Base-by-base conservation (phyloP, 495 filamentous ascomycete genomes). In the Trichoderma asperelloides region DNA sequence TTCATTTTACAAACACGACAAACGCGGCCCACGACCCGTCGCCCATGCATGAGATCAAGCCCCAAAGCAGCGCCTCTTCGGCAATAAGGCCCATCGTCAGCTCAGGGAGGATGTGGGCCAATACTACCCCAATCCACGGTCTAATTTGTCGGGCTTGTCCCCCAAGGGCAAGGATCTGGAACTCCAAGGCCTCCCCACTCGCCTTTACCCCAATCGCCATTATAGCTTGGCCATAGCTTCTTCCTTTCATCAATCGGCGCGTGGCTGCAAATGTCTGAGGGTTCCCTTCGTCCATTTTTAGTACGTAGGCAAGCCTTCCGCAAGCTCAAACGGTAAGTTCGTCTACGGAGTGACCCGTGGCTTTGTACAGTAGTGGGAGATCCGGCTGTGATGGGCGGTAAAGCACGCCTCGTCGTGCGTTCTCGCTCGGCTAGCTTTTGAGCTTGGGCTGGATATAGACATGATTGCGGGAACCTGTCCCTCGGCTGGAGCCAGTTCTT, bases 41-140 rank as follows among this genome's bases (percentile, higher is more conserved):
- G 33, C 5, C 43, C 55, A 60, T 60, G 55, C 55, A 60, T 60
- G 55, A 60, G 55, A 60, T 60, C 55, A 60, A 60, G 49, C 49
- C 9, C 49, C 49, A n/a, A 57, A 27, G 49, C 49, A 21, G 28
- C 55, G 55, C 55, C 55, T 60, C 55, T 60, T 60, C 55, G 55
- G 55, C 55, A 60, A 60, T 18, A 60, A 30, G 55, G 55, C 23
- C 55, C 55, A 28, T 60, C 55, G 55, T 60, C 55, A 60, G 55
- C 55, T 60, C 55, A 60, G 25, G 55, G 55, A 60, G 55, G 6
- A 27, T 28, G 55, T 60, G 55, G 55, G 55, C 28, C 55, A 60
- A 60, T 60, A 30, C 55, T 60, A 60, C 55, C 55, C 55, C 55
- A 60, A 60, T 55, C 49, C 55, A 28, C 30, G 25, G 27, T 13